phyloP scores from a whole-genome alignment of 805 yeast genomes.

The Candida palmyrensis region DNA sequence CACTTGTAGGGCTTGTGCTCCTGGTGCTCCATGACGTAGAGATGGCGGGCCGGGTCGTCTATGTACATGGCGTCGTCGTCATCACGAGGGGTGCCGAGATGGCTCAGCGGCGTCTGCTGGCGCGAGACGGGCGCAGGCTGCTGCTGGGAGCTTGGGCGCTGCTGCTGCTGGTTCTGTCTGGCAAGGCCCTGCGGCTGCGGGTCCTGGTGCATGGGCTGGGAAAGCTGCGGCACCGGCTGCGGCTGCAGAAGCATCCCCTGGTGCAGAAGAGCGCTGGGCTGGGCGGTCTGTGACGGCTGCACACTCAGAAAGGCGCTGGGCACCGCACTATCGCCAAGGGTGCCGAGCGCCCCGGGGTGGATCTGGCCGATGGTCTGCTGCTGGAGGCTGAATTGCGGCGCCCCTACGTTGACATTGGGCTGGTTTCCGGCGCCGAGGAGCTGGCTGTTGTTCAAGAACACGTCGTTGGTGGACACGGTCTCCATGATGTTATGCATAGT shows the following conservation, averaged over 20 bases:
- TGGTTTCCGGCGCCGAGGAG: constrained; percentile 9
- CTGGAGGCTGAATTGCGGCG: constrained; percentile 18
- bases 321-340: constrained; percentile 1
- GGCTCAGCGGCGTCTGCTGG: not conserved
- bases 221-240: constrained; percentile 16
- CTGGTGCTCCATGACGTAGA: constrained; percentile 86
- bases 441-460: constrained; percentile 51
- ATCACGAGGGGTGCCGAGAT: constrained; percentile 33
- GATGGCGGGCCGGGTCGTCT: constrained; percentile 93
- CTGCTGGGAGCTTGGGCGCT: constrained; percentile 11
- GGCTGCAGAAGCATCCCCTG: constrained; percentile 13
- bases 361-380: constrained; percentile 17
- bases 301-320: constrained; percentile 7
- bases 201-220: constrained; percentile 12
- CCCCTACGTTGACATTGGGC: constrained; percentile 14
- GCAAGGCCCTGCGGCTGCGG: no score
- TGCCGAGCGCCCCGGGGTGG: constrained; percentile 5
- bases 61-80: constrained; percentile 74
- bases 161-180: constrained; percentile 14
- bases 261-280: constrained; percentile 9
- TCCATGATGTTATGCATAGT: constrained; percentile 64
- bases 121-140: constrained; percentile 9
- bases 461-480: constrained; percentile 90
- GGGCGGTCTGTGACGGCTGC: constrained; percentile 3
- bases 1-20: constrained; percentile 95